phyloP scores from a whole-genome alignment of 495 filamentous ascomycete species.

The Rusavskia elegans region DNA sequence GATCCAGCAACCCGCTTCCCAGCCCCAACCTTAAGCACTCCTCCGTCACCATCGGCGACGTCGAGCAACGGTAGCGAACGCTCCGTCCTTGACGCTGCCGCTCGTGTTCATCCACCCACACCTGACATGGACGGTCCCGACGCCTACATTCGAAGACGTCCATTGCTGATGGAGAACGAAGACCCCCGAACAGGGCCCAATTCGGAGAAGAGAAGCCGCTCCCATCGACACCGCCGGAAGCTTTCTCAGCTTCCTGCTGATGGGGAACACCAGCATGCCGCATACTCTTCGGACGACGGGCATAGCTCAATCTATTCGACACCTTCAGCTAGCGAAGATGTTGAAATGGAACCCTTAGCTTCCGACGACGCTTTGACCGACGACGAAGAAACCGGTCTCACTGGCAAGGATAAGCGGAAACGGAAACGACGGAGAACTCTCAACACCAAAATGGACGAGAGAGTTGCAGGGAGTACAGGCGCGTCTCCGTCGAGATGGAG shows the following conservation, averaged over 20 bases:
- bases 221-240: conserved; percentile 4
- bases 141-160: not conserved
- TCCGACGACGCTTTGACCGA: conserved; percentile 63
- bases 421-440: conserved; percentile 46
- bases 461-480: conserved; percentile 38
- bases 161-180: conserved; percentile 3
- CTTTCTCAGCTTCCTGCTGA: conserved; percentile 5
- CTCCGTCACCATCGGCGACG: not conserved
- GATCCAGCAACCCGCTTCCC: not conserved
- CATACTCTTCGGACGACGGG: conserved; percentile 10
- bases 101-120: conserved; percentile 6
- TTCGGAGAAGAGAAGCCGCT: conserved; percentile 23
- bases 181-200: conserved; percentile 15
- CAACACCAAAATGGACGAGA: conserved; percentile 58
- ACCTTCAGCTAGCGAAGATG: conserved; percentile 30
- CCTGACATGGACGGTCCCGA: conserved; percentile 6
- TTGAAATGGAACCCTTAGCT: conserved; percentile 39
- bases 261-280: conserved; percentile 5
- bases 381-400: conserved; percentile 82
- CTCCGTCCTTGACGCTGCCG: not conserved
- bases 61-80: conserved; percentile 4
- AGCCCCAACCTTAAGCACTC: not conserved
- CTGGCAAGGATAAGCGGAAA: conserved; percentile 49
- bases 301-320: conserved; percentile 30
- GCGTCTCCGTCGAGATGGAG: conserved; percentile 25